Evolutionary conservation across 306 rosid species (phyloP).

Genomic region (Dryas drummondii): DNA sequence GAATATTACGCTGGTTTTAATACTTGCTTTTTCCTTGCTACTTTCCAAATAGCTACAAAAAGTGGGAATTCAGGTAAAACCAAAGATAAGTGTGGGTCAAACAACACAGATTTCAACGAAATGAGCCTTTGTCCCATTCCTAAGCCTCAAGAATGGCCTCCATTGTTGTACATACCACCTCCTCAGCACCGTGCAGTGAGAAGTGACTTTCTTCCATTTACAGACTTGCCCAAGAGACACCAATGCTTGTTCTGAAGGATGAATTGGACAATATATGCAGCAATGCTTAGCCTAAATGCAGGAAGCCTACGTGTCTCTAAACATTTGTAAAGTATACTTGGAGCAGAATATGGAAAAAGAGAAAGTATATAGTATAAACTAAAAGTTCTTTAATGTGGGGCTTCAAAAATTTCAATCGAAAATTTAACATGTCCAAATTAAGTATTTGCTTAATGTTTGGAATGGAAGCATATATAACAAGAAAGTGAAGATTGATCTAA

Average conservation of each 20-base stretch:
- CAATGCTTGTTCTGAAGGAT: neutral
- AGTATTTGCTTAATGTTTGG: neutral
- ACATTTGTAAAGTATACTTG: too few relatives aligned
- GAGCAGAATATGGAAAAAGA: neutral
- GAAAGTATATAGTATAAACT: neutral
- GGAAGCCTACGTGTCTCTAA: too few relatives aligned
- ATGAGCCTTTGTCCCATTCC: slow-evolving; percentile 44
- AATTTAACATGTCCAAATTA: neutral
- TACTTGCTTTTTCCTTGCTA: slow-evolving; percentile 35
- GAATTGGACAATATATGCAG: slow-evolving; percentile 1
- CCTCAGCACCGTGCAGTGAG: slow-evolving; percentile 57
- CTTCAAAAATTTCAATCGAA: neutral
- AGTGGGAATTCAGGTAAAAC: neutral
- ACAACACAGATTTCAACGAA: slow-evolving; percentile 35
- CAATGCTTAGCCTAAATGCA: too few relatives aligned
- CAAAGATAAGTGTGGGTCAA: slow-evolving; percentile 22
- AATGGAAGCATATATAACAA: neutral
- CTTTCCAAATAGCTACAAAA: neutral
- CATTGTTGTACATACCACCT: slow-evolving; percentile 55
- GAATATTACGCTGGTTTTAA: slow-evolving; percentile 49
- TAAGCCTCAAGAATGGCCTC: slow-evolving; percentile 70
- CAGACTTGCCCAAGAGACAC: slow-evolving; percentile 46
- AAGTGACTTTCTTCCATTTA: slow-evolving; percentile 35
- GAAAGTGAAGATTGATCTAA: neutral
- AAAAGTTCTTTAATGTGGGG: neutral